Conservation (phyloP, 1,284 basidiomycete species). For the Puccinia novopanici region DNA sequence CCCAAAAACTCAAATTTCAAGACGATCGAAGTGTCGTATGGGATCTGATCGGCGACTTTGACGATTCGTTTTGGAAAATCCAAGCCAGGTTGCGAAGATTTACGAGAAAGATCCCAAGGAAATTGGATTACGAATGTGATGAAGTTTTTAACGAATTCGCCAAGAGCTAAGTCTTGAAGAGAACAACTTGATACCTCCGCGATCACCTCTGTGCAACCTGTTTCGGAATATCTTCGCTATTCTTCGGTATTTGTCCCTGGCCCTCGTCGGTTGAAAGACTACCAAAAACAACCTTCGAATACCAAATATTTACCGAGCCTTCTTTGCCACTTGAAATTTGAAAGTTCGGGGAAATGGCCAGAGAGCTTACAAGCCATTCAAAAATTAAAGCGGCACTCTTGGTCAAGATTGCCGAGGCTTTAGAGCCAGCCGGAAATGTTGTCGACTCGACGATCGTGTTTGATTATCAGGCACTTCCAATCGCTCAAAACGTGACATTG, state of each 20-base stretch:
- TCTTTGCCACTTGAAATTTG: slow-evolving; percentile 78
- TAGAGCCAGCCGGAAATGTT: slow-evolving; percentile 64
- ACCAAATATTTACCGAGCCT: slow-evolving; percentile 72
- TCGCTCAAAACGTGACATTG: slow-evolving; percentile 72
- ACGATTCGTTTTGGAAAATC: slow-evolving; percentile 66
- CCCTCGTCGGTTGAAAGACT: slow-evolving; percentile 62
- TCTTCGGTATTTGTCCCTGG: slow-evolving; percentile 74
- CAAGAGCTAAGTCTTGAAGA: slow-evolving; percentile 71
- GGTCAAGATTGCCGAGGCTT: slow-evolving; percentile 61
- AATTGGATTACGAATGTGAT: slow-evolving; percentile 69
- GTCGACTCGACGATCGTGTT: slow-evolving; percentile 62
- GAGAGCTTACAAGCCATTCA: slow-evolving; percentile 90
- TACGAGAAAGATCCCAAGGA: slow-evolving; percentile 59
- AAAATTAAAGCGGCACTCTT: slow-evolving; percentile 90
- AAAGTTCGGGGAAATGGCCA: slow-evolving; percentile 89
- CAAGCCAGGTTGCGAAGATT: slow-evolving; percentile 55
- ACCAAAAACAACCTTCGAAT: slow-evolving; percentile 61
- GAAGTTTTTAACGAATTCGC: slow-evolving; percentile 79
- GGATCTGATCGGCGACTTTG: slow-evolving; percentile 66
- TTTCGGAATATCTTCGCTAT: slow-evolving; percentile 76
- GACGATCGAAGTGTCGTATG: slow-evolving; percentile 64
- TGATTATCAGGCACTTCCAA: slow-evolving; percentile 63
- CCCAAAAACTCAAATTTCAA: slow-evolving; percentile 67
- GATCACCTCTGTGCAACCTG: slow-evolving; percentile 71
- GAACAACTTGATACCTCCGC: slow-evolving; percentile 69